Evolutionary conservation across 2,329 filamentous ascomycete species (phyloP), one percentile per base, ranked within the genome.

Genomic region (Dactylellina cionopaga): DNA sequence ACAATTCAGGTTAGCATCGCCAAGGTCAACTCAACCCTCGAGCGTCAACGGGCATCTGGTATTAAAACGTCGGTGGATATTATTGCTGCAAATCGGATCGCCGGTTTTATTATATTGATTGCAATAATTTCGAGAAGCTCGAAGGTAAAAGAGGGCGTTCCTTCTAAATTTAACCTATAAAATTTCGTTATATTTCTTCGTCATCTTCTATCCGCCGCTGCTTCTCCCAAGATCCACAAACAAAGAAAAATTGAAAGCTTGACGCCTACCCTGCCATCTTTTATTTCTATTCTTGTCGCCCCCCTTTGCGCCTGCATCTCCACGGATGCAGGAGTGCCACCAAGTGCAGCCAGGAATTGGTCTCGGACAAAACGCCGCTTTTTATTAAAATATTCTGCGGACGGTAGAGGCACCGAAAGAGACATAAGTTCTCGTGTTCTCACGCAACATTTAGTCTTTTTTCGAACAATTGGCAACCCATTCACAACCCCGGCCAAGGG

Each of bases 221-320:
- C 47, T 52, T 54, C 47, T 15, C 33, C 46, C 15, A 49, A 51
- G 15, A 19, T 54, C 59, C 46, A 54, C 47, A 7, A 25, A 39
- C 24, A 41, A 64, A 31, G 17, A 37, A 44, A 49, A 51, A 49
- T 49, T 49, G 49, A 66, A 65, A 66, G 62, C 62, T 66, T 66
- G 51, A 56, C 39, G 31, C 54, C 39, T 25, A 6, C 39, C 51
- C 39, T 66, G 49, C 62, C 51, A 31, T 55, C 35, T 31, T 31
- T 47, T 49, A 46, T 49, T 66, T 56, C 62, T 66, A 66, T 66
- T 66, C 62, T 66, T 33, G 41, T 66, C 62, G 51, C 33, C 62
- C 43, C 56, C 39, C 49, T 47, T 17, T 22, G 17, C 55, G n/a
- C 11, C 19, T 62, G 56, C 56, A 62, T 29, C 58, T 51, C 22